Percentiles rank a stretch among this genome's conserved stretches.
phyloP scores from a whole-genome alignment of 371 early-diverging fungal genomes.

The Blakeslea trispora region DNA sequence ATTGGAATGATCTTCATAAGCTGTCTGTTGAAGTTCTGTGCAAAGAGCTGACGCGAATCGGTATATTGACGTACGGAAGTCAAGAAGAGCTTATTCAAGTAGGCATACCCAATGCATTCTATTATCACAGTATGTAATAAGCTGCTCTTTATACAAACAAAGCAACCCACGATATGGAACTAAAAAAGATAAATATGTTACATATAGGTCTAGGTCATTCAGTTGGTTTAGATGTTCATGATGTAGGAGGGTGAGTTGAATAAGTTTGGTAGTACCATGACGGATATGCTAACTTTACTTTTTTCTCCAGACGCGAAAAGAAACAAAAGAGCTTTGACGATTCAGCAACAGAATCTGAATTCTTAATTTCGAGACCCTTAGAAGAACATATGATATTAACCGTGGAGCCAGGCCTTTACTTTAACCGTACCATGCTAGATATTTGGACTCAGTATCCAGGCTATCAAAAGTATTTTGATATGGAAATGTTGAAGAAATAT shows the following conservation, averaged over 20 bases:
- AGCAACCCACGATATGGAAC: neutral
- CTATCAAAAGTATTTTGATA: slow-evolving; percentile 63
- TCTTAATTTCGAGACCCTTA: slow-evolving; percentile 43
- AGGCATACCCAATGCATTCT: slow-evolving; percentile 73
- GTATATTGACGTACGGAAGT: slow-evolving; percentile 59
- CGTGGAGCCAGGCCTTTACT: slow-evolving; percentile 88
- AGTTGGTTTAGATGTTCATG: slow-evolving; percentile 79
- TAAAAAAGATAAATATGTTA: neutral
- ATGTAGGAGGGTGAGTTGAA: slow-evolving; percentile 80
- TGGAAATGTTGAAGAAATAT: slow-evolving; percentile 64
- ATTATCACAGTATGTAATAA: slow-evolving; percentile 83
- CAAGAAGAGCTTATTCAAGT: slow-evolving; percentile 57
- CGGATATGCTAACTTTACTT: no score
- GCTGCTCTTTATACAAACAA: no score
- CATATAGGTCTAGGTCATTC: slow-evolving; percentile 47
- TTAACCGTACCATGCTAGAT: slow-evolving; percentile 54
- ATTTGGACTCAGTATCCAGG: slow-evolving; percentile 55
- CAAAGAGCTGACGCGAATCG: slow-evolving; percentile 67
- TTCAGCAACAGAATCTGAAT: slow-evolving; percentile 1
- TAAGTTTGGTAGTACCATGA: no score
- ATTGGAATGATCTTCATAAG: slow-evolving; percentile 87
- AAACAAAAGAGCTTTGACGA: slow-evolving; percentile 3
- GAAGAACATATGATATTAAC: slow-evolving; percentile 85
- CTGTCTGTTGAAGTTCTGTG: slow-evolving; percentile 70
- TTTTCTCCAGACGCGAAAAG: neutral